Evolutionary conservation across 2,329 filamentous ascomycete species (phyloP), one percentile per base, ranked within the genome.

Genomic region (Thelonectria discophora): DNA sequence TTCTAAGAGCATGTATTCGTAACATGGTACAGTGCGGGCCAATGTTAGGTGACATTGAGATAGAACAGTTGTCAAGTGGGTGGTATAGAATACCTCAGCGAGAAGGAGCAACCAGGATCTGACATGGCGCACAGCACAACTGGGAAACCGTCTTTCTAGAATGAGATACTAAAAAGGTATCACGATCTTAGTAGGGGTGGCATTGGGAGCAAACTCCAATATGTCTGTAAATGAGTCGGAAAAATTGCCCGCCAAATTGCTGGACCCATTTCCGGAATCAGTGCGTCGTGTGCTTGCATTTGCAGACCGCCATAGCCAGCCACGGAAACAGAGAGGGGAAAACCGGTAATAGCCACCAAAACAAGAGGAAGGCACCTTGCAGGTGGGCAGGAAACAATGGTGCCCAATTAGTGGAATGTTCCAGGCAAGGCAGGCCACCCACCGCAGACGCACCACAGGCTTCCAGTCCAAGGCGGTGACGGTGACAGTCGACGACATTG

Each of bases 361-460:
- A 40, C 10, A 48, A 40, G 43, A 48, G 42, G 37, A 34, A n/a
- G 18, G 17, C 37, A 24, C 37, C 13, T 40, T n/a, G 56, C 42
- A 21, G 17, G 39, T 55, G 47, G 64, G 49, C 45, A 39, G 58
- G 50, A 51, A 57, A 47, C 46, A 61, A 50, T 37, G 57, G 48
- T 66, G 65, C 66, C 69, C 68, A 69, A 72, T 62, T 58, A 58
- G 63, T 65, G 63, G 59, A 65, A 65, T 63, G 32, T 64, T 67
- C 62, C 59, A 72, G 67, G 70, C 72, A 60, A 47, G 17, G 52
- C 32, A 56, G 52, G 42, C 37, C 39, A 34, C 43, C 52, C 56
- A 54, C 56, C 20, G 27, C 51, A 46, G 43, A 43, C 43, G 15
- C 42, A 24, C 17, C 42, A 13, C 21, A 15, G 20, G 18, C 18